A percentile compares a stretch with the other conserved stretches of the same genome.
phyloP scores from a whole-genome alignment of 495 filamentous ascomycete species.

The Aspergillus taichungensis region DNA sequence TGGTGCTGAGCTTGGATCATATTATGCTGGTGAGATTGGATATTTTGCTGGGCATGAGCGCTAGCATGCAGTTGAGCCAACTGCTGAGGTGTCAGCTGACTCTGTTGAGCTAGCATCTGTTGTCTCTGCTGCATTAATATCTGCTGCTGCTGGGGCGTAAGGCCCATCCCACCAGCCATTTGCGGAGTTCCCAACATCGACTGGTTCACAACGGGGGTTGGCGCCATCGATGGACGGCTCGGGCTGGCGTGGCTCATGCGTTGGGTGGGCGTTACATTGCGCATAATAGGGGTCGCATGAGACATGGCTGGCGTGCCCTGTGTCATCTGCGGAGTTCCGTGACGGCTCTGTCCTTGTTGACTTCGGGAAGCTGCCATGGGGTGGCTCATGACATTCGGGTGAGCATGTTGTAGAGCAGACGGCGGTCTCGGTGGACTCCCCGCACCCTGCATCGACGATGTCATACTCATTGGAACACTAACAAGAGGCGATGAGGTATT shows the following conservation, averaged over 20 bases:
- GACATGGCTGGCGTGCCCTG: constrained; percentile 71
- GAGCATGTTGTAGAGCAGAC: constrained; percentile 66
- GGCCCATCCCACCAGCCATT: constrained; percentile 27
- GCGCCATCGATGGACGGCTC: constrained; percentile 47
- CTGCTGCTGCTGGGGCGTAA: constrained; percentile 39
- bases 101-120: constrained; percentile 39
- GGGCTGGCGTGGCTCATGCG: constrained; percentile 67
- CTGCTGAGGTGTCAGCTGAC: constrained; percentile 40
- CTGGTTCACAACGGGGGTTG: constrained; percentile 50
- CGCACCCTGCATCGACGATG: constrained; percentile 64
- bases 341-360: constrained; percentile 66
- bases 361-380: constrained; percentile 71
- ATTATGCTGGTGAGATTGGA: constrained; percentile 39
- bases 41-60: constrained; percentile 47
- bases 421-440: constrained; percentile 68
- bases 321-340: constrained; percentile 74
- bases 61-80: constrained; percentile 36
- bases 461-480: constrained; percentile 67
- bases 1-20: constrained; percentile 29
- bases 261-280: constrained; percentile 60
- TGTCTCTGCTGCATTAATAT: constrained; percentile 41
- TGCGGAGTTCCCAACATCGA: constrained; percentile 38
- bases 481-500: constrained; percentile 69
- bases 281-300: constrained; percentile 61
- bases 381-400: constrained; percentile 56